phyloP scores from a whole-genome alignment of 1,139 yeast species.

The Pneumocystis jirovecii region DNA sequence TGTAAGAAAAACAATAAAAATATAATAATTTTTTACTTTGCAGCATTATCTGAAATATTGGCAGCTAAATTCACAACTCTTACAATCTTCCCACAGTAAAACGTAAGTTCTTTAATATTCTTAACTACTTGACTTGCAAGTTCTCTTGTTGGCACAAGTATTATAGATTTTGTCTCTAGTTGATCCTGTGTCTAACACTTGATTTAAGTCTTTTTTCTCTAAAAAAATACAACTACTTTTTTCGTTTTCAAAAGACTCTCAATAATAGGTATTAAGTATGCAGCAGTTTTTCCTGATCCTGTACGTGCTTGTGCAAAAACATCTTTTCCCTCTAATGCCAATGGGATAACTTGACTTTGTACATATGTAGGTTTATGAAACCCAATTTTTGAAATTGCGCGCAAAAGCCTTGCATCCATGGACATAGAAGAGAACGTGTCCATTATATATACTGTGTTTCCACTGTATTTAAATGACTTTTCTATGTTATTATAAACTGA shows the following conservation, averaged over 20 bases:
- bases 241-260: constrained; percentile 39
- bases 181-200: constrained; percentile 4
- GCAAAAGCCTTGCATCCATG: constrained; percentile 66
- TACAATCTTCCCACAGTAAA: constrained; percentile 56
- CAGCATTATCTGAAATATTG: constrained; percentile 56
- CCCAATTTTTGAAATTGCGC: constrained; percentile 65
- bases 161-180: constrained; percentile 33
- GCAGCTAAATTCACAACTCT: constrained; percentile 61
- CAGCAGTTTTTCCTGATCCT: constrained; percentile 84
- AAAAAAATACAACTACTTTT: constrained; percentile 9
- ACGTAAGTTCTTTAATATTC: constrained; percentile 51
- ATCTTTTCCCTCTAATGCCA: constrained; percentile 76
- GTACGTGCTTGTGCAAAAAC: constrained; percentile 79
- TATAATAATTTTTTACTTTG: constrained; percentile 20
- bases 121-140: constrained; percentile 68
- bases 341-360: constrained; percentile 81
- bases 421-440: constrained; percentile 16
- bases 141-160: constrained; percentile 76
- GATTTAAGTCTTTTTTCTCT: neutral
- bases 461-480: neutral
- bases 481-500: neutral
- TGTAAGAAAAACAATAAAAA: neutral
- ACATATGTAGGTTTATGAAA: constrained; percentile 76
- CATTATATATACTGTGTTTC: neutral
- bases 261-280: constrained; percentile 64